Evolutionary conservation across 345 rosid genomes (phyloP).

Genomic region (Physaria fendleri): DNA sequence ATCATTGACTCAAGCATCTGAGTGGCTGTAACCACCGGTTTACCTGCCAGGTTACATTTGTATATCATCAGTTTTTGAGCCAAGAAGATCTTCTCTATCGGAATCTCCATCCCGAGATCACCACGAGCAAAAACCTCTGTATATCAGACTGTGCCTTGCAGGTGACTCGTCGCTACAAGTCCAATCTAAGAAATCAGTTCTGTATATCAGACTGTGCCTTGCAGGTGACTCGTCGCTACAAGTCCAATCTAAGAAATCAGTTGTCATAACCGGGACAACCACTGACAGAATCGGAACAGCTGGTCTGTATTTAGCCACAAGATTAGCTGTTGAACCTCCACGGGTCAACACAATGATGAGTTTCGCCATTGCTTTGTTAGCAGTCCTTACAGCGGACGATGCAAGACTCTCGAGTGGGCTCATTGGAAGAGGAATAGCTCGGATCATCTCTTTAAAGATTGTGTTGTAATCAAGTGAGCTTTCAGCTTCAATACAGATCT

Average conservation of each 20-base stretch:
- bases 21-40: no score
- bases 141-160: slow-evolving; percentile 80
- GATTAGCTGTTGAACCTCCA: slow-evolving; percentile 81
- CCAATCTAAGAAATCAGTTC: slow-evolving; percentile 94
- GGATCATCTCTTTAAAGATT: slow-evolving; percentile 77
- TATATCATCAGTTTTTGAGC: no score
- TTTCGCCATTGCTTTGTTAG: slow-evolving; percentile 80
- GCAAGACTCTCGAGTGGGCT: slow-evolving; percentile 94
- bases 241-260: slow-evolving; percentile 83
- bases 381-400: slow-evolving; percentile 86
- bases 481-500: slow-evolving; percentile 77
- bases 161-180: slow-evolving; percentile 80
- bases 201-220: slow-evolving; percentile 78
- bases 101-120: no score
- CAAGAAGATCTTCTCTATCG: no score
- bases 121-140: no score
- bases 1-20: no score
- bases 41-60: no score
- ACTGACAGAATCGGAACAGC: slow-evolving; percentile 90
- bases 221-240: slow-evolving; percentile 92
- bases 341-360: slow-evolving; percentile 85
- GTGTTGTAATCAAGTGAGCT: slow-evolving; percentile 77
- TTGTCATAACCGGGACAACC: slow-evolving; percentile 74
- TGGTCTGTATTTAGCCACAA: slow-evolving; percentile 91
- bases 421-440: slow-evolving; percentile 89